Evolutionary conservation across 768 basidiomycete genomes (phyloP), one percentile per base, ranked within the genome.

Genomic region (Suillus spraguei): DNA sequence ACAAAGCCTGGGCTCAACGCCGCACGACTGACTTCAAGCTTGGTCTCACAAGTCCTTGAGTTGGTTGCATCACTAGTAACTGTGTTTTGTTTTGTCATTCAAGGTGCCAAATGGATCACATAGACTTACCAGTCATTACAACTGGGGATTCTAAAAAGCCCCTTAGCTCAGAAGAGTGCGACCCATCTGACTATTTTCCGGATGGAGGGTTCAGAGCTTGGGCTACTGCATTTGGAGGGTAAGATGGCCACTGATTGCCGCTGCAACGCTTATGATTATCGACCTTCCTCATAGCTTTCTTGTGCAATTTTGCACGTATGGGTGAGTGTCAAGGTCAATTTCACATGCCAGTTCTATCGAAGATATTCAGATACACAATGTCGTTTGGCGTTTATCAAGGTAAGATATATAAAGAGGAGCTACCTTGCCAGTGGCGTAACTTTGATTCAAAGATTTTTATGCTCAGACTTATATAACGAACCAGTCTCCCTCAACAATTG

Each of bases 381-480:
- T 75, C 79, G 4, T 82, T 78, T 35, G 80, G 80, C 22, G 80
- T 79, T 53, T 82, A 81, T 63, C 80, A 81, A 77, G 79, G 79
- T 75, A 61, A 14, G 49, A 38, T 36, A 0, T 35, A 20, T 59
- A n/a, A 52, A 3, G 16, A 8, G 9, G 36, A 28, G 17, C 16
- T 58, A 41, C 2, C 10, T 39, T 58, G 5, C 14, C 49, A 50
- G 24, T 14, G 22, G 16, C 3, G 17, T 58, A 32, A 58, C 17
- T 41, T 20, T 16, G 6, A 20, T 20, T 42, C 28, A 17, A 39
- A 80, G 80, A 81, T 71, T 80, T 75, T 61, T 82, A 81, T 67
- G 66, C 71, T 46, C 74, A 72, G 49, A 73, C 67, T 7, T 80
- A 78, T 63, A 70, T 82, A 47, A 74, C 76, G 32, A 74, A 74